Conservation (phyloP, 1,139 yeast genomes). For the Torulaspora pretoriensis region DNA sequence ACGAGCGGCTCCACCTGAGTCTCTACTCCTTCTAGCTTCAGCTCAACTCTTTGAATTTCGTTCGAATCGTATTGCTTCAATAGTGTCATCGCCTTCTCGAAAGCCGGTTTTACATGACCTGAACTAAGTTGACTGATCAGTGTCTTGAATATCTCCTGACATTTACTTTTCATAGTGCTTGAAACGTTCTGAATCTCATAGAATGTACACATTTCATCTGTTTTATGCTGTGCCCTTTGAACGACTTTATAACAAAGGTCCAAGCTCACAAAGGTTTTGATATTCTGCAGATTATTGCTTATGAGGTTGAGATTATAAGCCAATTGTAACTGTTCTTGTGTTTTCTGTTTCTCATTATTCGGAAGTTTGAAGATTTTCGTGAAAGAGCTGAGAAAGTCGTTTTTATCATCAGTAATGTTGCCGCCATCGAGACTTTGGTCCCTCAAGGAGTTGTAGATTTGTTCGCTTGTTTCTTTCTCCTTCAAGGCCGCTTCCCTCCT, state of each 20-base stretch:
- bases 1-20: slow-evolving; percentile 72
- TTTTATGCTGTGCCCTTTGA: slow-evolving; percentile 43
- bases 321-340: slow-evolving; percentile 45
- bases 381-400: slow-evolving; percentile 50
- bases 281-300: slow-evolving; percentile 41
- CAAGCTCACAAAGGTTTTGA: slow-evolving; percentile 44
- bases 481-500: slow-evolving; percentile 33
- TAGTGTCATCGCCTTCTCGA: slow-evolving; percentile 69
- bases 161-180: slow-evolving; percentile 41
- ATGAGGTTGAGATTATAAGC: slow-evolving; percentile 53
- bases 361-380: slow-evolving; percentile 53
- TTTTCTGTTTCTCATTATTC: slow-evolving; percentile 41
- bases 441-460: slow-evolving; percentile 24
- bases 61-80: slow-evolving; percentile 69
- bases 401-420: slow-evolving; percentile 35
- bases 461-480: slow-evolving; percentile 28
- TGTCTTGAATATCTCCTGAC: slow-evolving; percentile 54
- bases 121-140: slow-evolving; percentile 63
- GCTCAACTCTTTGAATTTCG: slow-evolving; percentile 37
- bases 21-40: slow-evolving; percentile 28
- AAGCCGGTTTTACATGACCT: slow-evolving; percentile 74
- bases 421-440: slow-evolving; percentile 22
- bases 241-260: slow-evolving; percentile 44
- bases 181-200: slow-evolving; percentile 24
- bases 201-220: slow-evolving; percentile 39